Percentiles rank a stretch among this genome's conserved stretches.
These are phyloP conservation scores for Chrysosporium keratinophilum DNA, from an alignment of 2,329 filamentous ascomycete genomes.

Conservation along the genomic window DNA sequence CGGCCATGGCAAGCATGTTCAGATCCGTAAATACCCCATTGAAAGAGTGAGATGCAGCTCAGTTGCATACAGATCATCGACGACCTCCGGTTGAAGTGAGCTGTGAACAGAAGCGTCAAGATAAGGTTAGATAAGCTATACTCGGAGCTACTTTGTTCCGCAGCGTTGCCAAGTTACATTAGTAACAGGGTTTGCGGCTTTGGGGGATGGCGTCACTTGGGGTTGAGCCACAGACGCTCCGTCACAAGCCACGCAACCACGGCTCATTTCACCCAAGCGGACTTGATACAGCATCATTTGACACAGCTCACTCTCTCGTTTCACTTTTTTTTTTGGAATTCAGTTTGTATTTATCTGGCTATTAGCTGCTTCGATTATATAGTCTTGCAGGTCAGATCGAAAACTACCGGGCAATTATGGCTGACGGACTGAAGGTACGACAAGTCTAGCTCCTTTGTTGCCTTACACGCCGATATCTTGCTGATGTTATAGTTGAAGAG, in stretches of 20 bases:
- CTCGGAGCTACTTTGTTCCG: no score
- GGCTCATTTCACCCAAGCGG: not conserved
- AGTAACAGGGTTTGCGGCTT: not conserved
- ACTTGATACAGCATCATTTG: not conserved
- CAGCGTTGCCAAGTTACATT: not conserved
- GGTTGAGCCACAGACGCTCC: constrained; percentile 8
- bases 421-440: constrained; percentile 10
- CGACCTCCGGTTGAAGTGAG: no score
- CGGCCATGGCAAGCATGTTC: constrained; percentile 2
- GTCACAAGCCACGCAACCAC: not conserved
- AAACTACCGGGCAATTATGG: constrained; percentile 3
- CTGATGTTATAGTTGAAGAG: constrained; percentile 1
- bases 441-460: not conserved
- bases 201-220: constrained; percentile 7
- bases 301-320: not conserved
- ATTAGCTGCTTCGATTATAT: not conserved
- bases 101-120: no score
- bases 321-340: not conserved
- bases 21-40: not conserved
- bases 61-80: no score
- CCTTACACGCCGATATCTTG: not conserved
- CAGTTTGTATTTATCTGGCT: not conserved
- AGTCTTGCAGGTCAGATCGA: not conserved
- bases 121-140: no score
- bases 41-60: not conserved